Evolutionary conservation across 768 basidiomycete genomes (phyloP), one percentile per base, ranked within the genome.

Genomic region (Dendrothele bispora): DNA sequence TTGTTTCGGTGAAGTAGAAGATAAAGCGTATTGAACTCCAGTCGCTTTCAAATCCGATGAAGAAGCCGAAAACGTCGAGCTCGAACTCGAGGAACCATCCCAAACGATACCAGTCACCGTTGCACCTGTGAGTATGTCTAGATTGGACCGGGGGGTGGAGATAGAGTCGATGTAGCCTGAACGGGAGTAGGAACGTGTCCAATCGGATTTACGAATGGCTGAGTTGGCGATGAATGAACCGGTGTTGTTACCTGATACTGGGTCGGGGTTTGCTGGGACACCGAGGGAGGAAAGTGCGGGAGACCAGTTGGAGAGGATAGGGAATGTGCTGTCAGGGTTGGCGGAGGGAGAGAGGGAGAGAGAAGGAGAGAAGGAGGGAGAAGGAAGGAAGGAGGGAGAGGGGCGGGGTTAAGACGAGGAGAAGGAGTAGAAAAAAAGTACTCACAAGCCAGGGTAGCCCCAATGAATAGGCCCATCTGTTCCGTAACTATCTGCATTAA

Each of bases 161-260:
- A 76, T 63, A 5, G 75, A 70, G 58, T 79, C 77, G 56, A 80
- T 74, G 67, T 80, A 80, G 6, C 71, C 79, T 1, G 78, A 71
- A 50, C 73, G 70, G 10, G 78, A 65, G 61, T 79, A 77, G 3
- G 75, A 79, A 43, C 79, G 74, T 20, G 76, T 78, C 65, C 74
- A 74, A 61, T 78, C 80, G 35, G 59, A 32, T 3, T 69, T 65
- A 60, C 77, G 75, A 55, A 80, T 72, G 7, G 74, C 70, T 4
- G 75, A 76, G 3, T 82, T 74, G 0, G 82, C 71, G 57, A 86
- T 71, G 58, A 77, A 79, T 5, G 69, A 65, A 48, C 82, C 78
- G 60, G 73, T 70, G 49, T 72, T 72, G 21, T 69, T 55, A 22
- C 80, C 80, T 37, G 72, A 69, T 56, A 77, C 72, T 1, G 79